Percentiles rank a stretch among this genome's conserved stretches.
These are phyloP conservation scores for Annulohypoxylon nitens DNA, from an alignment of 495 filamentous ascomycete genomes.

Conservation along the genomic window DNA sequence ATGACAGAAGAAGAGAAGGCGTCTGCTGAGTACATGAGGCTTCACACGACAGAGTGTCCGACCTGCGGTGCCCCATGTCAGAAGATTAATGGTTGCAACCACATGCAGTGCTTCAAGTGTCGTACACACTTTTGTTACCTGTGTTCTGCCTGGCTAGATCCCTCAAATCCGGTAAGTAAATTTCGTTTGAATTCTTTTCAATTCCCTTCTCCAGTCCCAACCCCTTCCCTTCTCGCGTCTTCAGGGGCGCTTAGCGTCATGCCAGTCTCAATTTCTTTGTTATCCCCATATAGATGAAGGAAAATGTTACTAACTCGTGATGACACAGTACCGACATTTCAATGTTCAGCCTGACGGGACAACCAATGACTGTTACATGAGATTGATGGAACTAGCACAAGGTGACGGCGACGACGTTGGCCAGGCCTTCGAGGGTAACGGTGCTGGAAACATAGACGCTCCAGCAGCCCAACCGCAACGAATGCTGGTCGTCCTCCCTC, in stretches of 20 bases:
- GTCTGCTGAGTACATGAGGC: slow-evolving; percentile 80
- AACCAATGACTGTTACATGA: slow-evolving; percentile 77
- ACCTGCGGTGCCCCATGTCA: slow-evolving; percentile 87
- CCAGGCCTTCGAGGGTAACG: slow-evolving; percentile 63
- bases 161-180: slow-evolving; percentile 71
- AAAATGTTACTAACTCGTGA: slow-evolving; percentile 18
- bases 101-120: slow-evolving; percentile 96
- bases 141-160: slow-evolving; percentile 86
- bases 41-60: slow-evolving; percentile 90
- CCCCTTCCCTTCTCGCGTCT: not conserved
- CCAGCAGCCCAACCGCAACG: slow-evolving; percentile 35
- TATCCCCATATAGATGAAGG: not conserved
- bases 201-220: not conserved
- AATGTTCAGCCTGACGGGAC: slow-evolving; percentile 67
- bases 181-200: not conserved
- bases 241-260: not conserved
- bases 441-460: slow-evolving; percentile 10
- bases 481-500: slow-evolving; percentile 37
- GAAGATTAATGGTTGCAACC: slow-evolving; percentile 95
- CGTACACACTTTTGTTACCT: slow-evolving; percentile 96
- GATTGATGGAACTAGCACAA: slow-evolving; percentile 88
- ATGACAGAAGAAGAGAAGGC: slow-evolving; percentile 86
- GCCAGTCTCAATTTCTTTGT: not conserved
- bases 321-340: slow-evolving; percentile 78
- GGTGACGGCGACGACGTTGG: slow-evolving; percentile 79